phyloP scores from a whole-genome alignment of 306 rosid species.

The Lithocarpus polystachyus region DNA sequence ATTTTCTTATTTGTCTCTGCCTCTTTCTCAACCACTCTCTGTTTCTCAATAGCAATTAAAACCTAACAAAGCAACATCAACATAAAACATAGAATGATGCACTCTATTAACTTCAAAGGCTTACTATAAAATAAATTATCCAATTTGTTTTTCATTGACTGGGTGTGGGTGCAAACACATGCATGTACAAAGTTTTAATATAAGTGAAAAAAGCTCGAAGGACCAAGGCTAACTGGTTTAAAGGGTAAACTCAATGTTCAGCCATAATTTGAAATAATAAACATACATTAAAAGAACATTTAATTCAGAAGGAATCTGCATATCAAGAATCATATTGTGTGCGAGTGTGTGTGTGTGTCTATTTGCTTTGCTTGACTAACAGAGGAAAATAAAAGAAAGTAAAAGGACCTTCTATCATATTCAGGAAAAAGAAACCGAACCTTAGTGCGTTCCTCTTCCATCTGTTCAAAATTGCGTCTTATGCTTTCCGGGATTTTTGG shows the following conservation, averaged over 20 bases:
- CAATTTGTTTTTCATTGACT: not conserved
- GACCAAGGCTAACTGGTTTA: not conserved
- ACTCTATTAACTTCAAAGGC: not conserved
- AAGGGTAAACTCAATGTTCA: not conserved
- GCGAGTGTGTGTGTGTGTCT: not conserved
- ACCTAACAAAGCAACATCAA: slow-evolving; percentile 19
- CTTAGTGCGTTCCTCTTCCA: slow-evolving; percentile 99
- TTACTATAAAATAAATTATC: not conserved
- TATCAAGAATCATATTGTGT: not conserved
- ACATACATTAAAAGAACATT: not conserved
- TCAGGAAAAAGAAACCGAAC: slow-evolving; percentile 40
- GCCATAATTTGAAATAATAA: not conserved
- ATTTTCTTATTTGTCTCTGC: slow-evolving; percentile 78
- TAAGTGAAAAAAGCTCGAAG: too few relatives aligned
- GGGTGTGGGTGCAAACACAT: not conserved
- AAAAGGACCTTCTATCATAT: not conserved
- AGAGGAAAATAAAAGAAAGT: not conserved
- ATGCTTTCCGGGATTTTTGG: slow-evolving; percentile 81
- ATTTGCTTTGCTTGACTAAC: too few relatives aligned
- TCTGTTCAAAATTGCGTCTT: slow-evolving; percentile 73
- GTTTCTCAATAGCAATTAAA: slow-evolving; percentile 78
- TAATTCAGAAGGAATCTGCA: too few relatives aligned
- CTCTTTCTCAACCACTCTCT: slow-evolving; percentile 80
- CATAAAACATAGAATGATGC: not conserved
- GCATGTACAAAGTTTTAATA: too few relatives aligned